Percentiles rank a stretch among this genome's conserved stretches.
Evolutionary conservation across 768 basidiomycete genomes (phyloP).

Genomic region (Tylopilus sp.): DNA sequence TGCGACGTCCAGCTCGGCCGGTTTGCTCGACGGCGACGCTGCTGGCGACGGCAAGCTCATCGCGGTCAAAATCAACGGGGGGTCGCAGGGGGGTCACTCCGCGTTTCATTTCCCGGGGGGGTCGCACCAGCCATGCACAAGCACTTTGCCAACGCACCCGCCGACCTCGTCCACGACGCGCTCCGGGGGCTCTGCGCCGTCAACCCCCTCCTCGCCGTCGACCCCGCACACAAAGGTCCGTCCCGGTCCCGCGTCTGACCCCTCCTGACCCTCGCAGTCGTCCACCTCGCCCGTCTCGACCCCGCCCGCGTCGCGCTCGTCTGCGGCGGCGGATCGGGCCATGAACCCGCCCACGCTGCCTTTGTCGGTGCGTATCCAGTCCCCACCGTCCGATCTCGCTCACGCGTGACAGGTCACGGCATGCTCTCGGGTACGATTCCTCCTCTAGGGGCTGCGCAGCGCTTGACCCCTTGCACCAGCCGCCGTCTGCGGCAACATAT

Average conservation of each 20-base stretch:
- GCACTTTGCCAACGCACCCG: constrained; percentile 74
- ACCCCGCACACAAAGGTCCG: constrained; percentile 62
- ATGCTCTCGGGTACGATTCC: constrained; percentile 60
- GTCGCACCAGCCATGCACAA: constrained; percentile 37
- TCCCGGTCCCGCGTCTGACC: background rate
- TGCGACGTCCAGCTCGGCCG: constrained; percentile 34
- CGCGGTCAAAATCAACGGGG: constrained; percentile 10
- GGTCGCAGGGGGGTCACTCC: constrained; percentile 2
- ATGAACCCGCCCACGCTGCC: constrained; percentile 87
- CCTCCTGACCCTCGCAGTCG: constrained; percentile 39
- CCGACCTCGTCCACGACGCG: constrained; percentile 72
- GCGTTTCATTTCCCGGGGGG: constrained; percentile 1
- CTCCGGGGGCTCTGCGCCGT: constrained; percentile 66
- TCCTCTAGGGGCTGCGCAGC: background rate
- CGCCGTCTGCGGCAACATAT: constrained; percentile 85
- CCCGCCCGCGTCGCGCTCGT: constrained; percentile 69
- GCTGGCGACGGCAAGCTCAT: constrained; percentile 45
- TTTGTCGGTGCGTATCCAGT: constrained; percentile 66
- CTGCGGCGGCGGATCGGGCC: constrained; percentile 85
- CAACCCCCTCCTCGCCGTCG: constrained; percentile 72
- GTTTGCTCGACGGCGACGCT: constrained; percentile 42
- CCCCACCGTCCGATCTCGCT: background rate
- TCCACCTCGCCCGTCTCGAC: constrained; percentile 56
- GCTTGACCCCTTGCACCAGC: constrained; percentile 33
- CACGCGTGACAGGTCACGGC: constrained; percentile 53